Percentiles rank a stretch among this genome's conserved stretches.
These are phyloP conservation scores for Candida yuanshanica DNA, from an alignment of 805 yeast genomes.

Conservation along the genomic window DNA sequence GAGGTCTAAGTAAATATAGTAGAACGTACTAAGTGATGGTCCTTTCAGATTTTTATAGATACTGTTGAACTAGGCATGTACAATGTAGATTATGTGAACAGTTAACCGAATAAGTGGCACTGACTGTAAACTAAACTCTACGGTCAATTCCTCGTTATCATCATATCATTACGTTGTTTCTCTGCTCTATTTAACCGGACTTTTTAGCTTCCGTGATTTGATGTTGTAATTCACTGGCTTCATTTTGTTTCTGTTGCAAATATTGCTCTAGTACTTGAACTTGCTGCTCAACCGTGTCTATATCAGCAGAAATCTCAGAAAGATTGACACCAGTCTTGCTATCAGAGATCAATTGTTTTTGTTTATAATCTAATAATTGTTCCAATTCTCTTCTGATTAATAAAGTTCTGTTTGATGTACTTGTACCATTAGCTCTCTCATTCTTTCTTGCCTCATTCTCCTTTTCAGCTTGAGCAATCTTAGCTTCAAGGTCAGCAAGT, in stretches of 20 bases:
- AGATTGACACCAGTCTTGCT: slow-evolving; percentile 30
- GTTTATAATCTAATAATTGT: slow-evolving; percentile 75
- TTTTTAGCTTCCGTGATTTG: slow-evolving; percentile 30
- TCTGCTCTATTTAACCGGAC: no score
- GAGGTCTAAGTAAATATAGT: no score
- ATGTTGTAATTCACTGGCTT: slow-evolving; percentile 44
- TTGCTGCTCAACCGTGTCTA: slow-evolving; percentile 71
- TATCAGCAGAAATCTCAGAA: slow-evolving; percentile 52
- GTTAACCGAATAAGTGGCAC: no score
- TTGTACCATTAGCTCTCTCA: slow-evolving; percentile 24
- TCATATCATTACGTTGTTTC: background rate
- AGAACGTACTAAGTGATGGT: no score
- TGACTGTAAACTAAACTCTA: background rate
- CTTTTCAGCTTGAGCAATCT: slow-evolving; percentile 50
- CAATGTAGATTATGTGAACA: no score
- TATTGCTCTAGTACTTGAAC: slow-evolving; percentile 68
- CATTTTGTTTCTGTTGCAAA: slow-evolving; percentile 52
- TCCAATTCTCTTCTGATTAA: slow-evolving; percentile 63
- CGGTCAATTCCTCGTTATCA: background rate
- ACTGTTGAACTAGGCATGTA: no score
- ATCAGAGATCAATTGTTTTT: slow-evolving; percentile 43
- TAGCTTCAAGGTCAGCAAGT: slow-evolving; percentile 65
- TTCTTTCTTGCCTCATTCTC: slow-evolving; percentile 35
- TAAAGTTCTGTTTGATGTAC: slow-evolving; percentile 19
- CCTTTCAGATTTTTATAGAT: no score